phyloP scores from a whole-genome alignment of 352 stramenopile species.

The Thalassiosira pacifica region DNA sequence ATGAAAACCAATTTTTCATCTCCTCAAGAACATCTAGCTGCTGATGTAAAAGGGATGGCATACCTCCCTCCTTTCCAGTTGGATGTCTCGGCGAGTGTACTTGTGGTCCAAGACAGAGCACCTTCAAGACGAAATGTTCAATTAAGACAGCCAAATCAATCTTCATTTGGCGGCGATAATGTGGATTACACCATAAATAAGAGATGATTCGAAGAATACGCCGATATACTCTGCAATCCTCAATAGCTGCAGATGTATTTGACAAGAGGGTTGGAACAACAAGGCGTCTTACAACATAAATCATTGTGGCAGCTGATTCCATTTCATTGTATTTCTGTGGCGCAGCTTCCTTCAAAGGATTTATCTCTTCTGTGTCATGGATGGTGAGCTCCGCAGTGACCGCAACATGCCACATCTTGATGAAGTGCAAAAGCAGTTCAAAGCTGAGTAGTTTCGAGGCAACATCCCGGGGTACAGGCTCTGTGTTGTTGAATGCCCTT shows the following conservation, averaged over 20 bases:
- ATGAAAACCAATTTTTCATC: constrained; percentile 87
- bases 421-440: constrained; percentile 86
- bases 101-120: constrained; percentile 85
- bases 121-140: constrained; percentile 87
- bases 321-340: constrained; percentile 18
- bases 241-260: constrained; percentile 81
- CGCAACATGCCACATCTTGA: constrained; percentile 71
- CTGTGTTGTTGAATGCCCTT: constrained; percentile 54
- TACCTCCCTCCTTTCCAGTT: constrained; percentile 36
- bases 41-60: constrained; percentile 76
- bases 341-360: constrained; percentile 1
- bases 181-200: constrained; percentile 80
- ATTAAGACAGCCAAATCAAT: constrained; percentile 88
- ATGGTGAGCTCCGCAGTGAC: constrained; percentile 21
- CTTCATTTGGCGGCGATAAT: constrained; percentile 85
- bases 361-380: constrained; percentile 50
- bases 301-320: constrained; percentile 70
- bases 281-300: constrained; percentile 80
- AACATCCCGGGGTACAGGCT: constrained; percentile 80
- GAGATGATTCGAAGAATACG: constrained; percentile 85
- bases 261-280: constrained; percentile 81
- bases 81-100: constrained; percentile 50
- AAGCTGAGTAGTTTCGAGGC: constrained; percentile 86
- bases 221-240: constrained; percentile 84
- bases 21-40: constrained; percentile 86